These are phyloP conservation scores for Dispira simplex DNA, from an alignment of 192 early-diverging fungal species.

Conservation along the genomic window DNA sequence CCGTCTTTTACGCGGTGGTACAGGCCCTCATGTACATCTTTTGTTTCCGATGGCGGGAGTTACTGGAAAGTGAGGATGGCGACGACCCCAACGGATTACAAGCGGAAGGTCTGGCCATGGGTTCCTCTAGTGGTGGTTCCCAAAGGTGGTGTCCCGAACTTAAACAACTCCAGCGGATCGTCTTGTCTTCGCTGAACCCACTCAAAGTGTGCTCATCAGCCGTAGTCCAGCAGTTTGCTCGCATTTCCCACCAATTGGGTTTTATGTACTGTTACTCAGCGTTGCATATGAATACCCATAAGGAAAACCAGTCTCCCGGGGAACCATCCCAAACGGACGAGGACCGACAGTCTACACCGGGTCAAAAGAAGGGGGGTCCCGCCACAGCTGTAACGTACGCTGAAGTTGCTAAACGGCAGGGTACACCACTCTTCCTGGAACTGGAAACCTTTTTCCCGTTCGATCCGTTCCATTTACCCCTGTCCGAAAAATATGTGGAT, in stretches of 20 bases:
- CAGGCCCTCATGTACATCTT: constrained; percentile 89
- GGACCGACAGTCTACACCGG: constrained; percentile 5
- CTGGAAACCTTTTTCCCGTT: constrained; percentile 86
- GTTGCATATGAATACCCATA: constrained; percentile 25
- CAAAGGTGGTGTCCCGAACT: constrained; percentile 42
- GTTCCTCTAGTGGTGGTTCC: background rate
- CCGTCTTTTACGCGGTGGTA: constrained; percentile 73
- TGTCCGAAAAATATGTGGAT: constrained; percentile 50
- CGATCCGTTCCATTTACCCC: constrained; percentile 70
- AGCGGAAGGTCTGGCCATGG: background rate
- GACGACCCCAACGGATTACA: background rate
- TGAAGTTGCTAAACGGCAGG: constrained; percentile 11
- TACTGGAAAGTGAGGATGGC: constrained; percentile 27
- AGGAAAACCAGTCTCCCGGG: constrained; percentile 2
- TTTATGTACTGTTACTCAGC: constrained; percentile 80
- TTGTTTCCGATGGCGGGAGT: constrained; percentile 84
- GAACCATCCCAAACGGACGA: background rate
- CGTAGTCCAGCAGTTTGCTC: constrained; percentile 75
- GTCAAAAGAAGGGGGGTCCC: constrained; percentile 7
- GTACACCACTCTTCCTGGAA: constrained; percentile 21
- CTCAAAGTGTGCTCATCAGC: constrained; percentile 56
- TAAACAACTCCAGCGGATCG: constrained; percentile 47
- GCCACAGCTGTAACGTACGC: constrained; percentile 5
- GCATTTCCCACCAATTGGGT: constrained; percentile 56
- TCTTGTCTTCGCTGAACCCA: constrained; percentile 66